Evolutionary conservation across 768 basidiomycete genomes (phyloP), one percentile per base, ranked within the genome.

Genomic region (Hericium alpestre): DNA sequence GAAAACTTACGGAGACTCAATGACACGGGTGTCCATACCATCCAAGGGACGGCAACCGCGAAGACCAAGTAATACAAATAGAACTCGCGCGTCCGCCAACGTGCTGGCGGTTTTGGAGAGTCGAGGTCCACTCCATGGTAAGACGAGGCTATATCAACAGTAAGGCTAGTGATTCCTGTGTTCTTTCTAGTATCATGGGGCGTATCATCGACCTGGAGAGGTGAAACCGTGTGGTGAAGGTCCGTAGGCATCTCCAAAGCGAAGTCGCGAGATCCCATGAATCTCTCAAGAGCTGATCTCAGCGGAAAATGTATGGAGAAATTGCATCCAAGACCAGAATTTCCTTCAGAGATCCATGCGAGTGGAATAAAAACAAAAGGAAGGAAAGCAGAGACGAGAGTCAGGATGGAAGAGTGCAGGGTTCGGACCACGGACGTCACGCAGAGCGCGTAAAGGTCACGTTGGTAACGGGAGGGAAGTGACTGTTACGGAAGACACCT

Each of bases 1-100:
- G 16, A 3, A 27, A 20, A 79, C 89, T 70, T 70, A 96, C 94
- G 62, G 56, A 73, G 76, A 66, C 93, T 94, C 61, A 94, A 67
- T 22, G 74, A 72, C 22, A 88, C 74, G 0, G 91, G 89, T 60
- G 87, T 74, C 80, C 83, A 90, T 4, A 78, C 72, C 87, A 97
- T 88, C 54, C 82, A 62, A 3, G 87, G 84, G 32, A 97, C 70
- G 7, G 79, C 83, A 20, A 85, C 53, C 13, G 74, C 66, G 12
- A 83, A 79, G 2, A 84, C 74, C 37, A 82, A 59, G 59, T 75
- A 83, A 70, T 97, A 98, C 41, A 86, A 63, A 61, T 79, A 74
- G 72, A 95, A 97, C 67, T 98, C 96, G 10, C 73, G 67, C 0
- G 90, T 87, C 46, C 69, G 73, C 95, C 94, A 97, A 71, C 89